Evolutionary conservation across 2,329 filamentous ascomycete genomes (phyloP).

Genomic region (Ascochyta fabae): DNA sequence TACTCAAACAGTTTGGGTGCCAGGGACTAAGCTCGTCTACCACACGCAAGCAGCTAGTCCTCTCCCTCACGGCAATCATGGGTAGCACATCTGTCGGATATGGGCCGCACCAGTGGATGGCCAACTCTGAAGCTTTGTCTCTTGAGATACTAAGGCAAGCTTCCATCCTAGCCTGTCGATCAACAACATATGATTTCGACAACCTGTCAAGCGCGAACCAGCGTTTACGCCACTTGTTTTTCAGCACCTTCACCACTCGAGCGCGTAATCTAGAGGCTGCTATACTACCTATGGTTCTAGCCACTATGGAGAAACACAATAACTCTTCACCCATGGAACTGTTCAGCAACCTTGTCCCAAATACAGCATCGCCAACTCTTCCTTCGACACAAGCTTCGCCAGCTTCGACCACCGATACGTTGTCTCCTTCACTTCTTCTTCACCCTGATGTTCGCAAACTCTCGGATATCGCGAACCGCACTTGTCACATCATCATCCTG

Average conservation of each 20-base stretch:
- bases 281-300: conserved; percentile 37
- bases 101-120: conserved; percentile 46
- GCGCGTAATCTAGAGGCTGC: conserved; percentile 36
- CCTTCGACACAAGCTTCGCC: conserved; percentile 19
- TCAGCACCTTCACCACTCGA: conserved; percentile 41
- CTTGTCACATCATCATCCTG: conserved; percentile 82
- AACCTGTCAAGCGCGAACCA: conserved; percentile 47
- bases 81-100: conserved; percentile 34
- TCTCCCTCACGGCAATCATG: conserved; percentile 51
- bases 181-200: conserved; percentile 39
- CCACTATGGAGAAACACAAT: conserved; percentile 39
- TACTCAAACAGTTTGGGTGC: conserved; percentile 37
- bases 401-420: conserved; percentile 34
- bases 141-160: conserved; percentile 55
- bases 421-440: conserved; percentile 17
- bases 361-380: conserved; percentile 20
- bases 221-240: conserved; percentile 43
- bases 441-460: conserved; percentile 48
- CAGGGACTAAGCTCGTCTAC: conserved; percentile 27
- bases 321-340: conserved; percentile 51
- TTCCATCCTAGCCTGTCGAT: conserved; percentile 41
- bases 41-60: conserved; percentile 34
- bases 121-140: conserved; percentile 53
- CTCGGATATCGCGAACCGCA: conserved; percentile 73
- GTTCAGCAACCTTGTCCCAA: conserved; percentile 51